A percentile compares a stretch with the other conserved stretches of the same genome.
Evolutionary conservation across 257 asterid genomes (phyloP).

Genomic region (Forsythia viridissima): DNA sequence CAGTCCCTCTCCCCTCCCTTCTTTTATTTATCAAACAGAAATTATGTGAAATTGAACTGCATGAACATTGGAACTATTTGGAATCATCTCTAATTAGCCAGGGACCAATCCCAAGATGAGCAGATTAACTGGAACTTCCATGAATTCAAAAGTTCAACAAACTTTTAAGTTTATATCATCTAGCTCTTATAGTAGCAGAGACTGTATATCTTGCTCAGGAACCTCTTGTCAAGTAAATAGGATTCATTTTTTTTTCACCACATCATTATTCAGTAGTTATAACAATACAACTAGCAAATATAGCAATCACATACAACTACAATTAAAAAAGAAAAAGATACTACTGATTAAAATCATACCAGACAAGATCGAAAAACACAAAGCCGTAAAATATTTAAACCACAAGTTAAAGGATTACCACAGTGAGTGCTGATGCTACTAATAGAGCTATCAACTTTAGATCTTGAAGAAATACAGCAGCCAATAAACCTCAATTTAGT

Average conservation of each 20-base stretch:
- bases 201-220: not conserved
- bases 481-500: slow-evolving; percentile 50
- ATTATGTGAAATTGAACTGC: not conserved
- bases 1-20: not conserved
- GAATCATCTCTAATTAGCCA: not conserved
- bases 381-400: not conserved
- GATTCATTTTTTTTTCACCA: not conserved
- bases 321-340: not conserved
- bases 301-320: not conserved
- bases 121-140: not conserved
- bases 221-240: not conserved
- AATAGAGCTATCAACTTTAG: slow-evolving; percentile 62
- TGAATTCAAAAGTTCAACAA: not conserved
- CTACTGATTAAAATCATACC: not conserved
- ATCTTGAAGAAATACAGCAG: slow-evolving; percentile 58
- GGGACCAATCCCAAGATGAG: not conserved
- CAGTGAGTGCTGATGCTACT: slow-evolving; percentile 49
- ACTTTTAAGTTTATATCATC: too few species aligned
- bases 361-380: not conserved
- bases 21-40: not conserved
- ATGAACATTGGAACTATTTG: not conserved
- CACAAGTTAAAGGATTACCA: slow-evolving; percentile 31
- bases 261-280: not conserved
- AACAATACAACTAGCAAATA: not conserved
- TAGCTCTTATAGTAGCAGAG: not conserved